These are phyloP conservation scores for Trametes sp. DNA, from an alignment of 1,284 basidiomycete genomes.

Conservation along the genomic window DNA sequence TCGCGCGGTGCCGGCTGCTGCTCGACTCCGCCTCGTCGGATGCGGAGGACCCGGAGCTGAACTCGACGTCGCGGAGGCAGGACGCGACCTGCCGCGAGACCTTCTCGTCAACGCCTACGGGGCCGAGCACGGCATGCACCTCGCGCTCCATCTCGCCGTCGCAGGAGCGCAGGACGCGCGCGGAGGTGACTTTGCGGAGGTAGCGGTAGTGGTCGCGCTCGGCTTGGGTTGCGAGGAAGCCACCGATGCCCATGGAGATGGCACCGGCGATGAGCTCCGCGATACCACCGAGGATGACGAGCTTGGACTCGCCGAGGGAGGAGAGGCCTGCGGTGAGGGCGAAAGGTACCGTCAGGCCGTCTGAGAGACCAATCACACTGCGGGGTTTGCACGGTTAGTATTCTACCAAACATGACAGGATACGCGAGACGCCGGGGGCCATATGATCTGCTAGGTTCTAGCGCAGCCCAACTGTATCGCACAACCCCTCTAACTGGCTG, in stretches of 20 bases:
- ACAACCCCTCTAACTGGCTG: constrained; percentile 3
- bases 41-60: constrained; percentile 43
- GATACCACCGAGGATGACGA: constrained; percentile 92
- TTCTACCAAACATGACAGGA: not conserved
- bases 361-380: constrained; percentile 93
- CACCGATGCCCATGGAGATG: constrained; percentile 97
- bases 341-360: constrained; percentile 96
- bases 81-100: constrained; percentile 84
- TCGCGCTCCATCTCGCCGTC: constrained; percentile 96
- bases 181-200: constrained; percentile 74
- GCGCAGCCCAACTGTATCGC: no score
- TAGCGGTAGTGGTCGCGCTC: constrained; percentile 95
- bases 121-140: constrained; percentile 87
- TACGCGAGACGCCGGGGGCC: constrained; percentile 1
- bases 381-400: constrained; percentile 18
- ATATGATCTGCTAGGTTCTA: constrained; percentile 14
- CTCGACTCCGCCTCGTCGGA: constrained; percentile 14
- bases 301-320: constrained; percentile 85
- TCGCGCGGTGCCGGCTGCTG: constrained; percentile 16
- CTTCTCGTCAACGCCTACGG: constrained; percentile 87
- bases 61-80: constrained; percentile 74
- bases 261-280: constrained; percentile 96
- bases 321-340: constrained; percentile 91
- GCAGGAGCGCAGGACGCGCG: constrained; percentile 89
- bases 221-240: constrained; percentile 95